These are phyloP conservation scores for Jaltomata sinuosa DNA, from an alignment of 257 asterid species.

Conservation along the genomic window DNA sequence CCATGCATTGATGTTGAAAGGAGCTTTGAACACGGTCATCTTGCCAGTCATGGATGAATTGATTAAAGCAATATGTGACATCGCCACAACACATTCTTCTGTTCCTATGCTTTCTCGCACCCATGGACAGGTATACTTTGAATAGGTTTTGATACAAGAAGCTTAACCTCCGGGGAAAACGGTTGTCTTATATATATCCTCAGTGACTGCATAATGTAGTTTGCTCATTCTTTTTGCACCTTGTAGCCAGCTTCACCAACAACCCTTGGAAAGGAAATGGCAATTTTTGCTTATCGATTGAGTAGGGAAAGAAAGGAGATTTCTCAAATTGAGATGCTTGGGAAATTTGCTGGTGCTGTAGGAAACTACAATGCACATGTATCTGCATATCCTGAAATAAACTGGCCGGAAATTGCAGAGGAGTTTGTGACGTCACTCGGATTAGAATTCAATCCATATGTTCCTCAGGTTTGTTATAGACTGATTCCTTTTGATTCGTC, in stretches of 20 bases:
- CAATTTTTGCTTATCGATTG: constrained; percentile 36
- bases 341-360: constrained; percentile 52
- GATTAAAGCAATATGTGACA: constrained; percentile 17
- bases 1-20: constrained; percentile 42
- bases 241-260: constrained; percentile 51
- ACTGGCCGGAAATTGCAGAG: constrained; percentile 36
- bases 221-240: not conserved
- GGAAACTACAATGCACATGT: constrained; percentile 51
- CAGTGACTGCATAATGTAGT: not conserved
- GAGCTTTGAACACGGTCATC: constrained; percentile 20
- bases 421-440: constrained; percentile 39
- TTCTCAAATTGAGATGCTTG: constrained; percentile 25
- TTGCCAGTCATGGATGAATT: constrained; percentile 36
- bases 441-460: constrained; percentile 39
- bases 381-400: constrained; percentile 35
- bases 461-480: constrained; percentile 29
- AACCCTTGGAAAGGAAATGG: constrained; percentile 51
- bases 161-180: not conserved
- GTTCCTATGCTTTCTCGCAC: constrained; percentile 51
- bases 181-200: not conserved
- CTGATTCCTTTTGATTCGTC: not conserved
- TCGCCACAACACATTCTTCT: constrained; percentile 27
- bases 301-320: constrained; percentile 20
- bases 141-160: not conserved
- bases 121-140: constrained; percentile 37